Percentiles rank a stretch among this genome's conserved stretches.
Evolutionary conservation across 140 eudicot species (phyloP).

Genomic region (Senecio squalidus): DNA sequence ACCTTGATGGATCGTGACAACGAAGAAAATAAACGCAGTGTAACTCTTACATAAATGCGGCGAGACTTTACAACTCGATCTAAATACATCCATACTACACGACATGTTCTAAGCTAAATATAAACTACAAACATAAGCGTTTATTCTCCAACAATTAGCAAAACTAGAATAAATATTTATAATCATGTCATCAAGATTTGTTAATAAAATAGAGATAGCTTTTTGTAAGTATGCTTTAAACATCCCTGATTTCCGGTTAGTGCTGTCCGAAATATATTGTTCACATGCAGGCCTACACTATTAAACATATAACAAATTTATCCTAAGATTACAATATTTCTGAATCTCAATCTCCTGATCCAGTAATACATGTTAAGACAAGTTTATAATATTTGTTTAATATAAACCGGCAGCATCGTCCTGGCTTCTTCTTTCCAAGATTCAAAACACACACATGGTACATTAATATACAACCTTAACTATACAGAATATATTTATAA

Average conservation of each 20-base stretch:
- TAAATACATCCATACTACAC: too few species aligned
- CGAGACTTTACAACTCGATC: too few species aligned
- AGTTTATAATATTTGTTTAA: slow-evolving; percentile 1
- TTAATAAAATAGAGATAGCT: background rate
- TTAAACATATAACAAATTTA: background rate
- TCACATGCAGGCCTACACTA: slow-evolving; percentile 37
- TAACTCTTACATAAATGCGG: too few species aligned
- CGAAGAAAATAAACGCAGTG: too few species aligned
- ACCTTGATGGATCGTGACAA: too few species aligned
- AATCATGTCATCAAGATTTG: background rate
- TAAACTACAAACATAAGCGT: too few species aligned
- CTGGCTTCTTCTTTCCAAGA: slow-evolving; percentile 34
- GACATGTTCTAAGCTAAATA: too few species aligned
- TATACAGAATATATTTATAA: slow-evolving; percentile 2
- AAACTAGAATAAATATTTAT: background rate
- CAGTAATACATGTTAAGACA: slow-evolving; percentile 18
- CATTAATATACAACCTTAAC: slow-evolving; percentile 27
- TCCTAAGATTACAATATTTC: background rate
- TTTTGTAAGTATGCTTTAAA: slow-evolving; percentile 20
- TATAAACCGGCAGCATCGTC: slow-evolving; percentile 30
- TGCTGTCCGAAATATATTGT: slow-evolving; percentile 38
- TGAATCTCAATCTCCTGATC: slow-evolving; percentile 30
- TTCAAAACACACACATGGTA: slow-evolving; percentile 29
- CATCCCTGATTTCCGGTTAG: slow-evolving; percentile 14
- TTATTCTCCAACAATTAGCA: too few species aligned